phyloP scores from a whole-genome alignment of 192 early-diverging fungal genomes.

The Backusella circina region DNA sequence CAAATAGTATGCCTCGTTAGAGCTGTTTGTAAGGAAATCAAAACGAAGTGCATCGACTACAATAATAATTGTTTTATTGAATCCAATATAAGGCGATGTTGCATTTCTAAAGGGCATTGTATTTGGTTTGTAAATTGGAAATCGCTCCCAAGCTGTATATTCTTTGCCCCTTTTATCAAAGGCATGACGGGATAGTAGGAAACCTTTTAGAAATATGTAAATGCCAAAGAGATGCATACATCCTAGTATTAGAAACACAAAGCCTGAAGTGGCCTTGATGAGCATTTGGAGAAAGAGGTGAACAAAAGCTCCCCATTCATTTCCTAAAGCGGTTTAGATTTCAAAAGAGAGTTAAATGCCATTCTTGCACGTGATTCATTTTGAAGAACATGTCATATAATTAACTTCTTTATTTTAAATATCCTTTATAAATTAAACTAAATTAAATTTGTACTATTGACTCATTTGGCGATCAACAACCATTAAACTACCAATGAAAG shows the following conservation, averaged over 20 bases:
- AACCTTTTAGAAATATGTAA: constrained; percentile 69
- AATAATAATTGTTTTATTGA: constrained; percentile 50
- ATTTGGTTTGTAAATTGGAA: not conserved
- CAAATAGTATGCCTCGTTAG: constrained; percentile 33
- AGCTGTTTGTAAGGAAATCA: constrained; percentile 39
- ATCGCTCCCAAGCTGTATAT: constrained; percentile 19
- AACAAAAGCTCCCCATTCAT: not conserved
- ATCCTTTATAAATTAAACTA: not conserved
- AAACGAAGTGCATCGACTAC: constrained; percentile 75
- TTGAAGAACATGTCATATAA: not conserved
- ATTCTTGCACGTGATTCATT: not conserved
- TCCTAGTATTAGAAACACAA: constrained; percentile 3
- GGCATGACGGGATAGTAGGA: constrained; percentile 65
- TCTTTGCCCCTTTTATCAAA: constrained; percentile 33
- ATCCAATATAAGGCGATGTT: not conserved
- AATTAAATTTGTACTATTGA: not conserved
- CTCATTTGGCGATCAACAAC: constrained; percentile 54
- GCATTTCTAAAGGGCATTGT: not conserved
- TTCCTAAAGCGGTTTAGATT: not conserved
- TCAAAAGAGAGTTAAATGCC: not conserved
- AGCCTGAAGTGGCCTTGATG: not conserved
- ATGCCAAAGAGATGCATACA: constrained; percentile 39
- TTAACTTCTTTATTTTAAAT: too few relatives aligned
- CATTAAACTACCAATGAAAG: constrained; percentile 95
- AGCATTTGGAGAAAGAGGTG: not conserved